Base-by-base conservation (phyloP, 768 basidiomycete genomes). In the Psilocybe cubensis region DNA sequence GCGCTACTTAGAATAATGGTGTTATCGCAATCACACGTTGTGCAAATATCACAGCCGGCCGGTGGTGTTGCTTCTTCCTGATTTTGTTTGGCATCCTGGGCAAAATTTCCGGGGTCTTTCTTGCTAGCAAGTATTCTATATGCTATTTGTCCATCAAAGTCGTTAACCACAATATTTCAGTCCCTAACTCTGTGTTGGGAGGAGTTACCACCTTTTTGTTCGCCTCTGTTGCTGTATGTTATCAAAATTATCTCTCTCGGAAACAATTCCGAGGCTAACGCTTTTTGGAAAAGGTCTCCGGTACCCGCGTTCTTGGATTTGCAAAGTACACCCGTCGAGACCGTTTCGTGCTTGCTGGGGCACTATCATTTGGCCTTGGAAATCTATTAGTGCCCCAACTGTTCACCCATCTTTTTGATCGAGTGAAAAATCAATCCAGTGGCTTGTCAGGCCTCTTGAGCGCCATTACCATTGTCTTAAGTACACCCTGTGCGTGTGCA, bases 171-270 rank as follows among this genome's bases (percentile, higher is more conserved):
- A 6, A 4, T 8, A 11, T 11, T 23, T 1, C 18, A 58, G 57
- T 94, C 58, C 92, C 92, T 1, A 86, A 88, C 65, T 77, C 91
- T 0, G 90, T 92, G 8, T 79, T 92, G 0, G 92, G 91, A 3
- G 91, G 91, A 4, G 90, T 92, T 0, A 94, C 91, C 4, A 92
- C 91, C 1, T 93, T 93, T 79, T 78, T 93, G 12, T 93, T 94
- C 66, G 87, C 89, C 0, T 84, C 79, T 29, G 91, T 93, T 24
- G 79, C 81, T n/a, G 81, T 83, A 9, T 2, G 56, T n/a, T 23
- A 3, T 33, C 7, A 11, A 28, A 4, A 4, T 9, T 7, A 18
- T 3, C 3, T 25, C 3, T 14, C 20, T 41, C 10, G 4, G n/a
- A 14, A 21, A 12, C 17, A 35, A 8, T 17, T 50, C 41, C 27